Base-by-base conservation (phyloP, 805 yeast genomes). In the Debaryomyces maramus region DNA sequence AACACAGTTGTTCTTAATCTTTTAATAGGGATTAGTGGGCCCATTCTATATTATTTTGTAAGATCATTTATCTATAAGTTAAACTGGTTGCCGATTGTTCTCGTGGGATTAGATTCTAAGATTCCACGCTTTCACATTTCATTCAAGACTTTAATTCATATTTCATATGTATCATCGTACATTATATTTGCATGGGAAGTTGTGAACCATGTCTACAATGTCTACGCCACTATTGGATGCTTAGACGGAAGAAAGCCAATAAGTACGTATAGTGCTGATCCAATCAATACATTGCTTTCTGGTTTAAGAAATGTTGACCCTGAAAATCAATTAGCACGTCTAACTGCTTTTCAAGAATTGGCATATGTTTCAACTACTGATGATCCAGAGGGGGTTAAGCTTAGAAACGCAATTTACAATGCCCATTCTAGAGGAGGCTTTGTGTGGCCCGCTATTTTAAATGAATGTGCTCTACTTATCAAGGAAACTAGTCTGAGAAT, bases 321-420 rank as follows among this genome's bases (percentile, higher is more conserved):
- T 0, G 46, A 46, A 3, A 40, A 56, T 35, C 60, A 57, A 39
- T 51, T 68, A 35, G 47, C 58, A 36, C 74, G 80, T 43, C 55
- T 80, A 43, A 80, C 88, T 1, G 89, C 91, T 2, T 84, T 79
- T 61, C 91, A 85, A 60, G 93, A 85, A 53, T 65, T 85, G 39
- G 84, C 87, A 0, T 81, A 75, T 50, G 66, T 85, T 34, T 66
- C 89, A 6, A 75, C 80, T 1, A 61, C 78, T 3, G 55, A 67
- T 1, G 73, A 75, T 44, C 45, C 50, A 5, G 69, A 63, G 38
- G 70, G 63, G 5, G 47, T 61, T 3, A 71, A 75, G 36, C 63
- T 75, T 38, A 71, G 90, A 55, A 47, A 57, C 20, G 67, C 79
- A 3, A 74, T 85, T 19, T 85, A 80, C 55, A 71, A 70, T 45